phyloP scores from a whole-genome alignment of 1,284 basidiomycete genomes.

The Ustilago nuda region DNA sequence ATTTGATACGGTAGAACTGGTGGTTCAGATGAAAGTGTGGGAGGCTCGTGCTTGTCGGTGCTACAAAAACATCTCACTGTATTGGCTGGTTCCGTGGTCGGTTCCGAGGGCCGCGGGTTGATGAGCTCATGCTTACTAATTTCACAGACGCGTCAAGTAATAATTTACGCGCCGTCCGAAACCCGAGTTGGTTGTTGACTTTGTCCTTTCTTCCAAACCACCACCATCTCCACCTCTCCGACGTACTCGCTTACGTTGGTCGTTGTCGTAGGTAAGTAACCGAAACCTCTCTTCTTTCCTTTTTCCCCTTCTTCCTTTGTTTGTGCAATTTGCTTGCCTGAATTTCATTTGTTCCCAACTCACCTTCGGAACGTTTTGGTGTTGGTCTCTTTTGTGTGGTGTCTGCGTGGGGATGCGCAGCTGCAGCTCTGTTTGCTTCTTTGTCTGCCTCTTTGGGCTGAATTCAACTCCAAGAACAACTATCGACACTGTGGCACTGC shows the following conservation, averaged over 20 bases:
- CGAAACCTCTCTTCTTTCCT: not conserved
- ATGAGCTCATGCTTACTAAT: too few species aligned
- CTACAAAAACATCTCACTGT: too few species aligned
- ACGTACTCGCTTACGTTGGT: not conserved
- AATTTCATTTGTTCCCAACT: not conserved
- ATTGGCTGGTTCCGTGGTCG: too few species aligned
- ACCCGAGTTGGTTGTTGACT: too few species aligned
- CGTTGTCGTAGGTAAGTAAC: not conserved
- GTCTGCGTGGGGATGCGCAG: constrained; percentile 2
- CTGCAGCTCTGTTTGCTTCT: constrained; percentile 7
- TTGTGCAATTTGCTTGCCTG: not conserved
- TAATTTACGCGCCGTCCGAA: too few species aligned
- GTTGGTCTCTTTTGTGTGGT: constrained; percentile 9
- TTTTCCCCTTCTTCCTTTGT: not conserved
- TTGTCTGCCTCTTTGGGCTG: not conserved
- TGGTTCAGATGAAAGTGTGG: too few species aligned
- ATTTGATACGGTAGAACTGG: too few species aligned
- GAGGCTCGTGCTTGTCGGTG: too few species aligned
- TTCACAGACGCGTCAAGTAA: too few species aligned
- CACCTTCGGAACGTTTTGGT: not conserved
- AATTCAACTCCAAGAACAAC: constrained; percentile 10
- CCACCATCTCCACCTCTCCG: not conserved
- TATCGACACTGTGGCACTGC: not conserved
- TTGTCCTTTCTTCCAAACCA: too few species aligned
- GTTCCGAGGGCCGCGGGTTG: too few species aligned